These are phyloP conservation scores for Cardamine resedifolia DNA, from an alignment of 345 rosid genomes.

Conservation along the genomic window DNA sequence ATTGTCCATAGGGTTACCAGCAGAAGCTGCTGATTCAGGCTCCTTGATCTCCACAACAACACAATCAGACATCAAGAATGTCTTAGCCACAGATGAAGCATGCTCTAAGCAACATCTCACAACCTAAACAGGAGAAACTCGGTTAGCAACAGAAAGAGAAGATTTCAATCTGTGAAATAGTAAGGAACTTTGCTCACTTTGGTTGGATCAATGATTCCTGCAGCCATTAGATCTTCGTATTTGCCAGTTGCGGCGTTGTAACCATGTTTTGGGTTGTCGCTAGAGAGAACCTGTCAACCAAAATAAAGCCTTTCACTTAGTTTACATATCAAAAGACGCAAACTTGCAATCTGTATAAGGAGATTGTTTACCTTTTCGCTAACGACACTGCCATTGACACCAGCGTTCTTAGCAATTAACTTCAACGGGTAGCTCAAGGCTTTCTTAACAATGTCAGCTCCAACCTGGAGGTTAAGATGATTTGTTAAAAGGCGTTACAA, in stretches of 20 bases:
- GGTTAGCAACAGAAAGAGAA: background rate
- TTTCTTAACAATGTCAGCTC: slow-evolving; percentile 86
- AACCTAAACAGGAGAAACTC: slow-evolving; percentile 46
- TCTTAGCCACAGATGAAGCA: slow-evolving; percentile 87
- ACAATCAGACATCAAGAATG: slow-evolving; percentile 96
- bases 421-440: slow-evolving; percentile 84
- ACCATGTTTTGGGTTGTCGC: slow-evolving; percentile 61
- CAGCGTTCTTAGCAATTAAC: slow-evolving; percentile 86
- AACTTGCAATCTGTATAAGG: background rate
- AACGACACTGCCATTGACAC: slow-evolving; percentile 89
- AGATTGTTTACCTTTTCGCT: slow-evolving; percentile 62
- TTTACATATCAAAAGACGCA: background rate
- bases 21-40: slow-evolving; percentile 61
- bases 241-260: slow-evolving; percentile 89
- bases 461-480: slow-evolving; percentile 49
- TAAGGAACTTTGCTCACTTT: slow-evolving; percentile 47
- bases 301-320: background rate
- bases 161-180: background rate
- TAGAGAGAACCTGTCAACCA: slow-evolving; percentile 57
- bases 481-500: background rate
- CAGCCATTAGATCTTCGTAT: slow-evolving; percentile 88
- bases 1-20: slow-evolving; percentile 86
- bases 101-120: slow-evolving; percentile 97
- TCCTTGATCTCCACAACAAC: slow-evolving; percentile 97
- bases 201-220: slow-evolving; percentile 90